These are phyloP conservation scores for Cutaneotrichosporon daszewskae DNA, from an alignment of 1,284 basidiomycete species.

Conservation along the genomic window DNA sequence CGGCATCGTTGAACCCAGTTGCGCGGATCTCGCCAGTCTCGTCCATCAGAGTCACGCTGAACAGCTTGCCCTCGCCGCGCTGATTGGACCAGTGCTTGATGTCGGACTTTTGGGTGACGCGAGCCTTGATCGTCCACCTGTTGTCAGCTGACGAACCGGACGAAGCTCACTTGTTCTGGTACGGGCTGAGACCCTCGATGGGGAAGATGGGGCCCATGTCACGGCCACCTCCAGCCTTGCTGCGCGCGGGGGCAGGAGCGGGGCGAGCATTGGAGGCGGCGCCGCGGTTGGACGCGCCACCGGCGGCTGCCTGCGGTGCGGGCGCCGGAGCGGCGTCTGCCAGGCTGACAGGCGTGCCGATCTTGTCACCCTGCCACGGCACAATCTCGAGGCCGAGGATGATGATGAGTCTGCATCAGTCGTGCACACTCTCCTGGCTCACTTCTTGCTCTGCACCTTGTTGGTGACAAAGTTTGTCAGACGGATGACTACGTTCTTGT, in stretches of 20 bases:
- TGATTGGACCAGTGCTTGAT: slow-evolving; percentile 85
- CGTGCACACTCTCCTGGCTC: slow-evolving; percentile 22
- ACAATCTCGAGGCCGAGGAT: slow-evolving; percentile 67
- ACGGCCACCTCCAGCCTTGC: slow-evolving; percentile 16
- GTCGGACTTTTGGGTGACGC: slow-evolving; percentile 84
- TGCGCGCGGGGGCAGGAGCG: slow-evolving; percentile 19
- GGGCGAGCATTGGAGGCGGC: slow-evolving; percentile 26
- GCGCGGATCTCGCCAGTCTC: slow-evolving; percentile 89
- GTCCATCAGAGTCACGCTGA: slow-evolving; percentile 89
- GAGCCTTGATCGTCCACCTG: slow-evolving; percentile 91
- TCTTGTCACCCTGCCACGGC: slow-evolving; percentile 57
- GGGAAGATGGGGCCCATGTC: slow-evolving; percentile 61
- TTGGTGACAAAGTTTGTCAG: slow-evolving; percentile 78
- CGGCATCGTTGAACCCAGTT: slow-evolving; percentile 85
- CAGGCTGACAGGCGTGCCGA: slow-evolving; percentile 62
- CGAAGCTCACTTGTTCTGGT: slow-evolving; percentile 72
- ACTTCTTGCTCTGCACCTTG: slow-evolving; percentile 77
- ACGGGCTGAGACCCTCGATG: slow-evolving; percentile 92
- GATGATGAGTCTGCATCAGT: slow-evolving; percentile 66
- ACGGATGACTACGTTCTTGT: slow-evolving; percentile 66
- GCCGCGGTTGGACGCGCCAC: slow-evolving; percentile 14
- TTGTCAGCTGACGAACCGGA: background rate
- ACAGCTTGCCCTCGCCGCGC: slow-evolving; percentile 91
- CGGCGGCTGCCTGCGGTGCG: slow-evolving; percentile 20
- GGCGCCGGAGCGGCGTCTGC: slow-evolving; percentile 26